These are phyloP conservation scores for Wallacemonas sp. DNA, from an alignment of 208 protist species.

Conservation along the genomic window DNA sequence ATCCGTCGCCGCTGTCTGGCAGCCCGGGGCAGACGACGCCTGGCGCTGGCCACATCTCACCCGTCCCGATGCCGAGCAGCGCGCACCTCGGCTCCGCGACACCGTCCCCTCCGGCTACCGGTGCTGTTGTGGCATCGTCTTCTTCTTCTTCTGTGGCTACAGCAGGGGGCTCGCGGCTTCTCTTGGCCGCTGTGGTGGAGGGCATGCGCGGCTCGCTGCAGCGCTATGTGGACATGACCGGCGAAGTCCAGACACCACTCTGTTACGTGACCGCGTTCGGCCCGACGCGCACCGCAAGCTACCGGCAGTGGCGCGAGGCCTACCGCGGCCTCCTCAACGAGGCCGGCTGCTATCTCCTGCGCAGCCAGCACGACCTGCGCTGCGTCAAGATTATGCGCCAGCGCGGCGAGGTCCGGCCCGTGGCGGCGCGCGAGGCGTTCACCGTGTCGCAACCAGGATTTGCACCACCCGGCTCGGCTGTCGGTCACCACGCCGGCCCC, in stretches of 20 bases:
- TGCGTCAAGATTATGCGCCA: slow-evolving; percentile 35
- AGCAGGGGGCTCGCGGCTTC: slow-evolving; percentile 31
- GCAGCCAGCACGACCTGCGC: slow-evolving; percentile 63
- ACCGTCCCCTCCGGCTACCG: too few species aligned
- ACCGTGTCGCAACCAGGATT: slow-evolving; percentile 18
- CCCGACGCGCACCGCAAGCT: slow-evolving; percentile 24
- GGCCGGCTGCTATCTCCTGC: slow-evolving; percentile 49
- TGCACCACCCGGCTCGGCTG: slow-evolving; percentile 9
- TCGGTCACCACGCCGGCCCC: neutral
- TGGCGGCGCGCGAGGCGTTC: neutral
- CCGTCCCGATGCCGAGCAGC: neutral
- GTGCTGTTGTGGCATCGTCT: too few species aligned
- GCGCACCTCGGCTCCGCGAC: too few species aligned
- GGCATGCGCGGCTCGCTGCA: slow-evolving; percentile 50
- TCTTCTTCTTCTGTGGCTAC: too few species aligned
- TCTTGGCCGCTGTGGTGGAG: slow-evolving; percentile 69
- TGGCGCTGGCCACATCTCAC: neutral
- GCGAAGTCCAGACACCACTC: slow-evolving; percentile 69
- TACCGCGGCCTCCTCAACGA: slow-evolving; percentile 65
- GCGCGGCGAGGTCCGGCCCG: neutral
- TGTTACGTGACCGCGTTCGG: slow-evolving; percentile 64
- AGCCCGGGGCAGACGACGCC: neutral
- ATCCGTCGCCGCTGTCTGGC: too few species aligned
- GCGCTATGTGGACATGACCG: slow-evolving; percentile 80
- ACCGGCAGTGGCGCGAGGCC: slow-evolving; percentile 61